Percentiles rank a stretch among this genome's conserved stretches.
These are phyloP conservation scores for Lyophyllum shimeji DNA, from an alignment of 768 basidiomycete species.

Conservation along the genomic window DNA sequence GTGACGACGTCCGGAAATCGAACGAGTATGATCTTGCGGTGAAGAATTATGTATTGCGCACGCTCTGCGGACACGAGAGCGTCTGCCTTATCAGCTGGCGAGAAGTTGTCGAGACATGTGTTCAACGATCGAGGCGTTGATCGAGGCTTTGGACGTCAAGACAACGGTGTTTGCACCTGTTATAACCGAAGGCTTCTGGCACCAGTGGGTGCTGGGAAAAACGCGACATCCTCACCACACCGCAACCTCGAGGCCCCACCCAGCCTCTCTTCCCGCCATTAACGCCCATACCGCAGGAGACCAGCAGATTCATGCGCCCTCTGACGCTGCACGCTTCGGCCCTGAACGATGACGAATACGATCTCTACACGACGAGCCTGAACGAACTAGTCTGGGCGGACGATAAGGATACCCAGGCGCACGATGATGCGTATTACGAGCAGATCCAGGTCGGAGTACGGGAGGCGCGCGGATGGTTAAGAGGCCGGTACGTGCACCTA, in stretches of 20 bases:
- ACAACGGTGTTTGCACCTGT: not conserved
- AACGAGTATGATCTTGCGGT: too few species aligned
- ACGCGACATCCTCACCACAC: not conserved
- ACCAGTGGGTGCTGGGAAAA: not conserved
- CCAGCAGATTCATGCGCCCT: slow-evolving; percentile 44
- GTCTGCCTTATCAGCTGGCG: too few species aligned
- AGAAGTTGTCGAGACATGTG: too few species aligned
- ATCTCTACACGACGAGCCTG: slow-evolving; percentile 62
- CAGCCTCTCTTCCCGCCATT: not conserved
- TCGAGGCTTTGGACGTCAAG: not conserved
- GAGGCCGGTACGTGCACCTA: slow-evolving; percentile 65
- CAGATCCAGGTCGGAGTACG: slow-evolving; percentile 53
- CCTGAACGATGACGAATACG: slow-evolving; percentile 71
- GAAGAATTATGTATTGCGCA: too few species aligned
- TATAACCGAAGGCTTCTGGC: not conserved
- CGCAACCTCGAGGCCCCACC: not conserved
- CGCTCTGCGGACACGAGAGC: too few species aligned
- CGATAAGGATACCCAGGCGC: slow-evolving; percentile 21
- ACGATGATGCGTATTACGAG: slow-evolving; percentile 55
- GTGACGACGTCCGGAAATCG: too few species aligned
- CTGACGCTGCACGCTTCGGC: slow-evolving; percentile 74
- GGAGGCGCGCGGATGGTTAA: slow-evolving; percentile 74
- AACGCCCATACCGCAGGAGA: not conserved
- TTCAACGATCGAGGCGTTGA: not conserved
- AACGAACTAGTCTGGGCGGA: slow-evolving; percentile 45